Percentiles rank a stretch among this genome's conserved stretches.
phyloP scores from a whole-genome alignment of 148 eudicot genomes.

The Nyssa sinensis region DNA sequence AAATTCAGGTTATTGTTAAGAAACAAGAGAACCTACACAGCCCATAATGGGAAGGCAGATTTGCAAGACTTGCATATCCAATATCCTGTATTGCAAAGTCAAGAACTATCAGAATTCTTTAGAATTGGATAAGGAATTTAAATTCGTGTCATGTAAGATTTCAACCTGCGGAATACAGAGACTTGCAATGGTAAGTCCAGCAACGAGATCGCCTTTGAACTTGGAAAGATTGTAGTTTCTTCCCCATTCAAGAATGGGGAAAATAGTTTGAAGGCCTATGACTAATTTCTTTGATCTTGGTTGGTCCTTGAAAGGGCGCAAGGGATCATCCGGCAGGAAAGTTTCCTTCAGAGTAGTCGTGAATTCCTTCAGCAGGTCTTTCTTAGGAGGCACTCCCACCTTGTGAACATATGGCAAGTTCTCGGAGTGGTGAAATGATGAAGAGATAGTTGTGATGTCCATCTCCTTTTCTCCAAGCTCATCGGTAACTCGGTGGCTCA shows the following conservation, averaged over 20 bases:
- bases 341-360: conserved; percentile 48
- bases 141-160: background rate
- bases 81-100: conserved; percentile 52
- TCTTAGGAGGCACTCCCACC: conserved; percentile 60
- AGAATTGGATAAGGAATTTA: no score
- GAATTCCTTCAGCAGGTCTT: conserved; percentile 44
- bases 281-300: conserved; percentile 37
- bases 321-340: conserved; percentile 73
- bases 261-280: conserved; percentile 56
- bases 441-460: background rate
- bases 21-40: conserved; percentile 40
- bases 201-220: conserved; percentile 65
- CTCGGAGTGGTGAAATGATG: conserved; percentile 15
- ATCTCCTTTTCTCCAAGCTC: background rate
- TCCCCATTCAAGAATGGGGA: conserved; percentile 88
- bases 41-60: conserved; percentile 65
- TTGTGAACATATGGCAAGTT: conserved; percentile 41
- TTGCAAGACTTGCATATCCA: conserved; percentile 81
- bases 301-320: conserved; percentile 61
- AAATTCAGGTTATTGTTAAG: background rate
- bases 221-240: conserved; percentile 51
- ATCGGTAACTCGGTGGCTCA: conserved; percentile 11
- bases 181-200: conserved; percentile 91
- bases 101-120: background rate
- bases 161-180: conserved; percentile 89